A percentile compares a stretch with the other conserved stretches of the same genome.
These are phyloP conservation scores for Strigomonas culicis DNA, from an alignment of 208 protist genomes.

Conservation along the genomic window DNA sequence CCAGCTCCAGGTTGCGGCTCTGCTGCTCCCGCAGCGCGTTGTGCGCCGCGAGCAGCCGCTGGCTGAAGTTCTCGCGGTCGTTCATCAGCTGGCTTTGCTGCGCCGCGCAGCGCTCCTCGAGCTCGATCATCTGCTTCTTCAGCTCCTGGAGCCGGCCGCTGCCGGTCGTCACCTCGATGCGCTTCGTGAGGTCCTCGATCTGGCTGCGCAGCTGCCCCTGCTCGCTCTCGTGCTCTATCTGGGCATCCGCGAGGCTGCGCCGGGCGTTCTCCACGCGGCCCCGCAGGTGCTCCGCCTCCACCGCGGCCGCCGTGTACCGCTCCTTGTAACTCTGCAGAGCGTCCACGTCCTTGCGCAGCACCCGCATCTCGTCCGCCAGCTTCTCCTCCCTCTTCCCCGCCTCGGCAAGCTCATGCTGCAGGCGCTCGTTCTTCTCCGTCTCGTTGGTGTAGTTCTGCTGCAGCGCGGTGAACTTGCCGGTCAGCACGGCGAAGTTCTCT, in stretches of 20 bases:
- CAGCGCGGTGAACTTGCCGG: slow-evolving; percentile 57
- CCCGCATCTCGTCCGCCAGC: slow-evolving; percentile 23
- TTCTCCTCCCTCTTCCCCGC: slow-evolving; percentile 34
- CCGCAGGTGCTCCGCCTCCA: slow-evolving; percentile 59
- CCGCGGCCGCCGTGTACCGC: slow-evolving; percentile 26
- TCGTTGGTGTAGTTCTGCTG: slow-evolving; percentile 36
- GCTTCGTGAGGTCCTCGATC: slow-evolving; percentile 55
- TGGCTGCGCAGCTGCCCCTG: slow-evolving; percentile 69
- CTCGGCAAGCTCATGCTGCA: slow-evolving; percentile 40
- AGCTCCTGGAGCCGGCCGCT: slow-evolving; percentile 33
- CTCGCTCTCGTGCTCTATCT: slow-evolving; percentile 59
- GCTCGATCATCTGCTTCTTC: slow-evolving; percentile 46
- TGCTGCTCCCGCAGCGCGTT: slow-evolving; percentile 76
- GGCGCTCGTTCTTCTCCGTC: slow-evolving; percentile 25
- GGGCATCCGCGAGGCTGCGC: slow-evolving; percentile 36
- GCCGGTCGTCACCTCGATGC: slow-evolving; percentile 49
- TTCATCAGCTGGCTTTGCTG: slow-evolving; percentile 41
- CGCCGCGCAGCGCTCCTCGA: slow-evolving; percentile 58
- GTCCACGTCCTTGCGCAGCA: slow-evolving; percentile 42
- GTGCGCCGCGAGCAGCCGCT: slow-evolving; percentile 68
- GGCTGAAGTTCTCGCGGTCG: slow-evolving; percentile 53
- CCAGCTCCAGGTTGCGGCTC: slow-evolving; percentile 53
- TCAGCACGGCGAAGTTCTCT: slow-evolving; percentile 75
- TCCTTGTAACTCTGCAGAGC: slow-evolving; percentile 44
- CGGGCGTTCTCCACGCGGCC: slow-evolving; percentile 44